A percentile compares a stretch with the other conserved stretches of the same genome.
Evolutionary conservation across 2,329 filamentous ascomycete genomes (phyloP).

Genomic region (Trichoderma oligosporum): DNA sequence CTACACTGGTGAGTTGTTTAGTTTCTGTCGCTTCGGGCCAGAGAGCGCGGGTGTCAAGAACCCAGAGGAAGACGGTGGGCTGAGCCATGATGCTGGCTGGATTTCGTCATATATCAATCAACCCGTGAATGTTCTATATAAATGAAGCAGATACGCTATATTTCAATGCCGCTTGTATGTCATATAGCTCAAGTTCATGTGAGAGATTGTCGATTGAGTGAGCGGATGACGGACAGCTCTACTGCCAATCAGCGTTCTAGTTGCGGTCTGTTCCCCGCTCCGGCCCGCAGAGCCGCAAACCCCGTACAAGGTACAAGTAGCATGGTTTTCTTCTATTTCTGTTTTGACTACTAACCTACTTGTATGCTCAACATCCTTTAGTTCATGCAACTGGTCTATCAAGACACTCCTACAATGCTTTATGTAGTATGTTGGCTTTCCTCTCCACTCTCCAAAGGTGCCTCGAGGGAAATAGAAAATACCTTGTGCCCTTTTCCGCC

Average conservation of each 20-base stretch:
- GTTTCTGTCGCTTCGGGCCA: slow-evolving; percentile 53
- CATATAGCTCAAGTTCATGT: background rate
- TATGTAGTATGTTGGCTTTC: background rate
- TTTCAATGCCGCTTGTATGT: background rate
- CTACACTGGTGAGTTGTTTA: slow-evolving; percentile 44
- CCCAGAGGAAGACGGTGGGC: slow-evolving; percentile 52
- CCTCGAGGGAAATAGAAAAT: slow-evolving; percentile 36
- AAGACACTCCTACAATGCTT: background rate
- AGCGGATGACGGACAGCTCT: background rate
- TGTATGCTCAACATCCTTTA: too few relatives aligned
- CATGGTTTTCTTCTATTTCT: too few relatives aligned
- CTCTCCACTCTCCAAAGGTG: slow-evolving; percentile 24
- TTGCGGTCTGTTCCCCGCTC: slow-evolving; percentile 8
- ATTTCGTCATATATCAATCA: background rate
- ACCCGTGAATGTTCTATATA: background rate
- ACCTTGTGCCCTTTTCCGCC: slow-evolving; percentile 29
- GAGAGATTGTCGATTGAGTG: slow-evolving; percentile 2
- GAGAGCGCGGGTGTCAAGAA: slow-evolving; percentile 56
- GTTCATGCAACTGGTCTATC: background rate
- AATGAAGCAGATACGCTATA: background rate
- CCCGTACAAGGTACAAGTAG: too few relatives aligned
- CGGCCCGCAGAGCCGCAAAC: slow-evolving; percentile 16
- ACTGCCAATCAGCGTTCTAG: slow-evolving; percentile 5
- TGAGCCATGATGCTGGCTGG: background rate
- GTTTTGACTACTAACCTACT: too few relatives aligned